A percentile compares a stretch with the other conserved stretches of the same genome.
Evolutionary conservation across 352 stramenopile species (phyloP).

Genomic region (Pythium phragmitis): DNA sequence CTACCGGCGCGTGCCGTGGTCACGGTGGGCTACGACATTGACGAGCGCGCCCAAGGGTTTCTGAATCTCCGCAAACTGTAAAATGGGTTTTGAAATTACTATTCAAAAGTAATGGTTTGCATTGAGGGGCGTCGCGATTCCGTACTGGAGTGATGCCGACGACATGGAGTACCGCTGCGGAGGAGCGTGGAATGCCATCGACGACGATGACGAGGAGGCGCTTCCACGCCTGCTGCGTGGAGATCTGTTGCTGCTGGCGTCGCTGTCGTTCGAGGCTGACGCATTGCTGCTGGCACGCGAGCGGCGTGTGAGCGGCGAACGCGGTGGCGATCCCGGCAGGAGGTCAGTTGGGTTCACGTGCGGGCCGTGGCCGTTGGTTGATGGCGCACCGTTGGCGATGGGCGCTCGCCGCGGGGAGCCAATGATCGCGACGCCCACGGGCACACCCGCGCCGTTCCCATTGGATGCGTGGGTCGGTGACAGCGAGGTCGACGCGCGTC

Average conservation of each 20-base stretch:
- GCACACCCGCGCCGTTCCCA: background rate
- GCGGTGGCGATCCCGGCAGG: background rate
- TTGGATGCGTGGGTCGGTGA: background rate
- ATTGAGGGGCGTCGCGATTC: slow-evolving; percentile 21
- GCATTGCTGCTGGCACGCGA: slow-evolving; percentile 19
- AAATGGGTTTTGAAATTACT: background rate
- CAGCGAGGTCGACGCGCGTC: background rate
- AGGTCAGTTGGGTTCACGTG: background rate
- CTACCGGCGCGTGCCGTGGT: slow-evolving; percentile 49
- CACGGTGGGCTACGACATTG: slow-evolving; percentile 59
- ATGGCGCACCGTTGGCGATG: background rate
- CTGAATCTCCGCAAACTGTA: slow-evolving; percentile 73
- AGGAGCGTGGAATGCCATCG: slow-evolving; percentile 1
- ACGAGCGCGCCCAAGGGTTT: slow-evolving; percentile 70
- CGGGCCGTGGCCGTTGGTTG: background rate
- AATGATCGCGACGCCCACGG: slow-evolving; percentile 12
- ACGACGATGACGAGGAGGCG: background rate
- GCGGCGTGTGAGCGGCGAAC: slow-evolving; percentile 2
- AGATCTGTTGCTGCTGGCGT: slow-evolving; percentile 20
- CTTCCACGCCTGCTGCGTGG: slow-evolving; percentile 9
- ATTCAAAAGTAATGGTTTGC: slow-evolving; percentile 30
- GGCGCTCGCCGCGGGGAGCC: background rate
- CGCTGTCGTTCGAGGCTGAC: slow-evolving; percentile 9
- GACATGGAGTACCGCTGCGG: slow-evolving; percentile 12
- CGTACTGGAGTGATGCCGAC: slow-evolving; percentile 11